Evolutionary conservation across 345 rosid species (phyloP).

Genomic region (Erodium maritimum): DNA sequence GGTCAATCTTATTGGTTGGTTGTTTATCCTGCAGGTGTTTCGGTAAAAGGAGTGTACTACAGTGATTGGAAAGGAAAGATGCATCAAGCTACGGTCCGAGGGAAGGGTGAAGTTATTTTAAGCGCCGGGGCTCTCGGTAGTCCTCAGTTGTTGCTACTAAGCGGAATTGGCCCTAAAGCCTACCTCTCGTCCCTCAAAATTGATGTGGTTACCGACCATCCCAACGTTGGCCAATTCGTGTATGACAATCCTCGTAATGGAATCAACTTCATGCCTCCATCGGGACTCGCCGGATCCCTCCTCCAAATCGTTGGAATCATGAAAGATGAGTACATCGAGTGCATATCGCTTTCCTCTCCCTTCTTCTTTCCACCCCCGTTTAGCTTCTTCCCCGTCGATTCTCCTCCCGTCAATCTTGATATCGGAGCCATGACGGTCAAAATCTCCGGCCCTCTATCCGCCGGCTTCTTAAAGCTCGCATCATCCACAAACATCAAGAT

Average conservation of each 20-base stretch:
- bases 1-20: too few relatives aligned
- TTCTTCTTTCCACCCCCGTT: too few relatives aligned
- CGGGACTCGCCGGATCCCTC: slow-evolving; percentile 44
- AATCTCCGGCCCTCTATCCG: slow-evolving; percentile 65
- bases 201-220: slow-evolving; percentile 42
- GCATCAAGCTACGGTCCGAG: slow-evolving; percentile 48
- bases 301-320: slow-evolving; percentile 80
- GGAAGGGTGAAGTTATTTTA: slow-evolving; percentile 63
- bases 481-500: slow-evolving; percentile 55
- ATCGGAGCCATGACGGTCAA: slow-evolving; percentile 19
- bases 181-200: slow-evolving; percentile 56
- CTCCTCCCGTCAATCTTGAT: too few relatives aligned
- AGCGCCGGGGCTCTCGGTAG: slow-evolving; percentile 82
- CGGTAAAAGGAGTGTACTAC: slow-evolving; percentile 44
- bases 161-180: slow-evolving; percentile 77
- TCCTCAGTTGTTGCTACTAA: slow-evolving; percentile 76
- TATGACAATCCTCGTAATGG: slow-evolving; percentile 84
- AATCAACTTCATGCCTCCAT: slow-evolving; percentile 58
- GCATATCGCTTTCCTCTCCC: too few relatives aligned
- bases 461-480: slow-evolving; percentile 59
- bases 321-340: too few relatives aligned
- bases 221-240: slow-evolving; percentile 71
- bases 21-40: too few relatives aligned
- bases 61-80: slow-evolving; percentile 68
- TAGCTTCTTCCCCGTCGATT: too few relatives aligned